Conservation (phyloP, 129 eudicot genomes). For the Arctium lappa region DNA sequence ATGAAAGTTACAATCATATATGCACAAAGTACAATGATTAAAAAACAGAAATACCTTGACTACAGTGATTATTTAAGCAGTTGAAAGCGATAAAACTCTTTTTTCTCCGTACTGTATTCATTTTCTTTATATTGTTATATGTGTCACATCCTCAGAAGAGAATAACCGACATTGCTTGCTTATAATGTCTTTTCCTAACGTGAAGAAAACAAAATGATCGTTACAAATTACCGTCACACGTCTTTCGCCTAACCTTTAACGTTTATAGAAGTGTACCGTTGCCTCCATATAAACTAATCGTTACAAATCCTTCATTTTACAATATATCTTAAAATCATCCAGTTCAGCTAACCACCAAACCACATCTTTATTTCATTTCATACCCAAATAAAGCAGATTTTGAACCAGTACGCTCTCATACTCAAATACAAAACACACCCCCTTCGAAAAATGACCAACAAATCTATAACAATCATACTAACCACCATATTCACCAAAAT, state of each 20-base stretch:
- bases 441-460: not conserved
- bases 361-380: not conserved
- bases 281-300: not conserved
- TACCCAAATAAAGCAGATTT: not conserved
- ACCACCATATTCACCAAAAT: not conserved
- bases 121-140: not conserved
- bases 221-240: conserved; percentile 31
- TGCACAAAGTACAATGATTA: not conserved
- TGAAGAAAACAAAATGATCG: conserved; percentile 13
- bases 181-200: conserved; percentile 8
- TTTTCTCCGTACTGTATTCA: not conserved
- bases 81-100: not conserved
- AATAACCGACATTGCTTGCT: not conserved
- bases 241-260: conserved; percentile 10
- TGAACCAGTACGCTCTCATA: not conserved
- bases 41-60: not conserved
- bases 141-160: not conserved
- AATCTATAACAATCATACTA: not conserved
- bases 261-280: conserved; percentile 11
- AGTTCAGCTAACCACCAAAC: not conserved
- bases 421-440: not conserved
- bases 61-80: not conserved
- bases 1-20: not conserved
- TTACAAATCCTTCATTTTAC: conserved; percentile 13
- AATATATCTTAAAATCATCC: not conserved